Evolutionary conservation across 257 asterid genomes (phyloP).

Genomic region (Solanum etuberosum): DNA sequence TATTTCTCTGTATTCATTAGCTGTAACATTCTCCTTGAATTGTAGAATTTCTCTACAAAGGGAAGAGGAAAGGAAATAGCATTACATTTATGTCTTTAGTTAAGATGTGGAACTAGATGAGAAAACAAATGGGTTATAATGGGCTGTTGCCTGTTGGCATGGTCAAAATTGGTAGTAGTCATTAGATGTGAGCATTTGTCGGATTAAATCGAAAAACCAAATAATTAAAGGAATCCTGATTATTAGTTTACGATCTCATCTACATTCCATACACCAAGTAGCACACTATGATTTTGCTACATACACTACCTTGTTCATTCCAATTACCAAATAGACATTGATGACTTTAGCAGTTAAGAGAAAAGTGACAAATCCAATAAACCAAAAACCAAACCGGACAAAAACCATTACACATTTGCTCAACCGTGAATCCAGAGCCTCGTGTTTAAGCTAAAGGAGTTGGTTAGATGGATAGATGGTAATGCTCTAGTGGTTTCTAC

Average conservation of each 20-base stretch:
- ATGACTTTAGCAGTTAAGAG: background rate
- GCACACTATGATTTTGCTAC: background rate
- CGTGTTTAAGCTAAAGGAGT: constrained; percentile 89
- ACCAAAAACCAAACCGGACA: background rate
- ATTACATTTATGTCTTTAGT: background rate
- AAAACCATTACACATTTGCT: constrained; percentile 86
- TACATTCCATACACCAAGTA: background rate
- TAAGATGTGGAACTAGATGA: background rate
- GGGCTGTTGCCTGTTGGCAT: background rate
- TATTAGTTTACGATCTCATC: background rate
- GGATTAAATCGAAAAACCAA: background rate
- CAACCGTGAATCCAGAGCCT: constrained; percentile 97
- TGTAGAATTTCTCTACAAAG: background rate
- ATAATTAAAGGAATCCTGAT: background rate
- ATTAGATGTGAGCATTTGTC: background rate
- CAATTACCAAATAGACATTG: background rate
- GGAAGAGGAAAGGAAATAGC: background rate
- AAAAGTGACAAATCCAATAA: background rate
- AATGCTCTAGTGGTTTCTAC: constrained; percentile 3
- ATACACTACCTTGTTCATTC: background rate
- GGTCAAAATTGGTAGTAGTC: background rate
- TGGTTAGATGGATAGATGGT: constrained; percentile 94
- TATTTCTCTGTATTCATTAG: background rate
- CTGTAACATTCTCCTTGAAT: background rate
- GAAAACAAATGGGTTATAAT: background rate